Evolutionary conservation across 495 filamentous ascomycete genomes (phyloP), one percentile per base, ranked within the genome.

Genomic region (Penicillium paradoxum): DNA sequence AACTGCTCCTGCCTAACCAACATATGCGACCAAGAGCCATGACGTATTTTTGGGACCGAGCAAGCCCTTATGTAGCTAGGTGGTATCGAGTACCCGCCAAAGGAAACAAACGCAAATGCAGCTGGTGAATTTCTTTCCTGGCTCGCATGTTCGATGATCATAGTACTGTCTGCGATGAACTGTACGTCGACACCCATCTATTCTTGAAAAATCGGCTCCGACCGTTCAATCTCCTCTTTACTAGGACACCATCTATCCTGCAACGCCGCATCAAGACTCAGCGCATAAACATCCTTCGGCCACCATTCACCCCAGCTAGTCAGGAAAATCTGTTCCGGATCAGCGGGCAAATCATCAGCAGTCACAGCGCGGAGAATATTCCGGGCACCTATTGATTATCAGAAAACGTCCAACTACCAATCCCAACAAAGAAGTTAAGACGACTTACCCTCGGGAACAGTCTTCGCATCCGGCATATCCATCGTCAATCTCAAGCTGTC

Each of bases 221-320:
- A 36, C 36, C 55, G 55, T 43, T 68, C 65, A 49, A 68, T 68
- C 29, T 63, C 51, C 18, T 63, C 62, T 43, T 52, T 58, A 27
- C 59, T 56, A 53, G 47, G 53, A 25, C 65, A 68, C 65, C 65
- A 68, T 17, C 64, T 68, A 22, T 57, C 49, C 40, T 68, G 65
- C 19, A 68, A 33, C 4, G 38, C 39, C 2, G 18, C 15, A 30
- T 68, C 65, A 21, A 68, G 56, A 24, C 59, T 63, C 14, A 53
- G 9, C 3, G 53, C 52, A 49, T 60, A 60, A 10, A 65, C 65
- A 58, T 65, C 59, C 45, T 48, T 63, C 5, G 65, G 53, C 65
- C 65, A 68, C 65, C 65, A 68, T 36, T 68, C 65, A 21, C 65
- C 65, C 65, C 65, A 68, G 38, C 65, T 68, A 27, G 65, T 68